These are phyloP conservation scores for Tetraselmis striata DNA, from an alignment of 139 green algal genomes.

Conservation along the genomic window DNA sequence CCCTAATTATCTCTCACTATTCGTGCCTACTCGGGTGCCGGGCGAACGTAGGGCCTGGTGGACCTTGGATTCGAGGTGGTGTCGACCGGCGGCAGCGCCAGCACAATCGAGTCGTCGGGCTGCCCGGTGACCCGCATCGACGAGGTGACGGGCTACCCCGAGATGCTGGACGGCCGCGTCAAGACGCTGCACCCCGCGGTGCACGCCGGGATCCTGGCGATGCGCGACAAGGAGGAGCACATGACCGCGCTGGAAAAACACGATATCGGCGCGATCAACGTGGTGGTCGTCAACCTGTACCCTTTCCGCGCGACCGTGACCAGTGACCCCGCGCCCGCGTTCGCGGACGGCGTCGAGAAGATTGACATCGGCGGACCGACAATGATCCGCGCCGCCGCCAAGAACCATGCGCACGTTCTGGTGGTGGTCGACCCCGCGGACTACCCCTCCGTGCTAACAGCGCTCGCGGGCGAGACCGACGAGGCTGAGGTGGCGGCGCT, in stretches of 20 bases:
- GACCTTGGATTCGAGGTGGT: slow-evolving; percentile 86
- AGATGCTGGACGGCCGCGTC: slow-evolving; percentile 97
- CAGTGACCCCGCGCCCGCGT: slow-evolving; percentile 43
- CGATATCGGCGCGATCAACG: slow-evolving; percentile 85
- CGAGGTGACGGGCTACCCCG: slow-evolving; percentile 91
- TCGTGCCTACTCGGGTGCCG: no score
- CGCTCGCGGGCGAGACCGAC: slow-evolving; percentile 29
- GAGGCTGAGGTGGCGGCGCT: slow-evolving; percentile 35
- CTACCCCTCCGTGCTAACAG: slow-evolving; percentile 70
- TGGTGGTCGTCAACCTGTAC: slow-evolving; percentile 98
- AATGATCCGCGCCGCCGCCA: slow-evolving; percentile 94
- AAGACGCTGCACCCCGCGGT: slow-evolving; percentile 98
- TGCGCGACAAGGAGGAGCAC: slow-evolving; percentile 69
- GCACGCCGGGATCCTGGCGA: slow-evolving; percentile 94
- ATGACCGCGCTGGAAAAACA: slow-evolving; percentile 79
- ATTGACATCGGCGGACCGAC: slow-evolving; percentile 98
- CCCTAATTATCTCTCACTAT: no score
- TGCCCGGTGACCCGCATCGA: slow-evolving; percentile 82
- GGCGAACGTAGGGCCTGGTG: slow-evolving; percentile 76
- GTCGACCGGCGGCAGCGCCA: slow-evolving; percentile 88
- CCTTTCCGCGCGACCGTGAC: slow-evolving; percentile 93
- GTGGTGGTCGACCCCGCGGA: slow-evolving; percentile 85
- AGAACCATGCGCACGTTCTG: slow-evolving; percentile 79
- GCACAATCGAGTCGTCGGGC: slow-evolving; percentile 66
- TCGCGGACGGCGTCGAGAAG: slow-evolving; percentile 89